A percentile compares a stretch with the other conserved stretches of the same genome.
Evolutionary conservation across 176 grass and related monocot species (phyloP).

Genomic region (Coix lacrymajobi): DNA sequence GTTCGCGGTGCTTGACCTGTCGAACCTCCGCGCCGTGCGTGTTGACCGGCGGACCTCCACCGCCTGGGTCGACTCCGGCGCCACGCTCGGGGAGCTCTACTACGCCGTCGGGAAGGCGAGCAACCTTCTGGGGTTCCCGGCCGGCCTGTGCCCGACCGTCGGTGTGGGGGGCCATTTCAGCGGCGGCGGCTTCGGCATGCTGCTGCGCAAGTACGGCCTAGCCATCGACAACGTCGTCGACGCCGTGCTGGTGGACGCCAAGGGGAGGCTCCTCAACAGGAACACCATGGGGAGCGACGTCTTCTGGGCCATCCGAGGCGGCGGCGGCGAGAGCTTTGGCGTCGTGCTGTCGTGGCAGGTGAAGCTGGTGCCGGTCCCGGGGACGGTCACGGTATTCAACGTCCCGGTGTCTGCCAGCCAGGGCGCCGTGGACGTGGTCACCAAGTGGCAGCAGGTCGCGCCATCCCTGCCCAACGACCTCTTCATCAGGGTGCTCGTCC

Average conservation of each 20-base stretch:
- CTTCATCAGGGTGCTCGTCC: conserved; percentile 9
- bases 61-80: conserved; percentile 67
- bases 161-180: conserved; percentile 52
- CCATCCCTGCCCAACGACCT: conserved; percentile 32
- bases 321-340: conserved; percentile 59
- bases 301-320: conserved; percentile 52
- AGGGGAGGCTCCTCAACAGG: conserved; percentile 37
- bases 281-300: conserved; percentile 43
- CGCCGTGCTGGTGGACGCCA: conserved; percentile 43
- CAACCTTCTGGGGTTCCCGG: conserved; percentile 26
- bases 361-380: conserved; percentile 34
- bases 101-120: conserved; percentile 41
- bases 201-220: conserved; percentile 56
- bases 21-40: conserved; percentile 20
- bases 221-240: conserved; percentile 56
- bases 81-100: conserved; percentile 50
- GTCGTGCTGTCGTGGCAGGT: conserved; percentile 53
- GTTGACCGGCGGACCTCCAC: neutral
- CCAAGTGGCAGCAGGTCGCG: conserved; percentile 50
- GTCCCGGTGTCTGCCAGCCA: conserved; percentile 15
- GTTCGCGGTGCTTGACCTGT: conserved; percentile 51
- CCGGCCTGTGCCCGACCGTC: conserved; percentile 55
- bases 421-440: conserved; percentile 37
- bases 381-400: conserved; percentile 37
- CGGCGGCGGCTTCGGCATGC: conserved; percentile 59